phyloP scores from a whole-genome alignment of 2,329 filamentous ascomycete genomes.

The Botrytis elliptica region DNA sequence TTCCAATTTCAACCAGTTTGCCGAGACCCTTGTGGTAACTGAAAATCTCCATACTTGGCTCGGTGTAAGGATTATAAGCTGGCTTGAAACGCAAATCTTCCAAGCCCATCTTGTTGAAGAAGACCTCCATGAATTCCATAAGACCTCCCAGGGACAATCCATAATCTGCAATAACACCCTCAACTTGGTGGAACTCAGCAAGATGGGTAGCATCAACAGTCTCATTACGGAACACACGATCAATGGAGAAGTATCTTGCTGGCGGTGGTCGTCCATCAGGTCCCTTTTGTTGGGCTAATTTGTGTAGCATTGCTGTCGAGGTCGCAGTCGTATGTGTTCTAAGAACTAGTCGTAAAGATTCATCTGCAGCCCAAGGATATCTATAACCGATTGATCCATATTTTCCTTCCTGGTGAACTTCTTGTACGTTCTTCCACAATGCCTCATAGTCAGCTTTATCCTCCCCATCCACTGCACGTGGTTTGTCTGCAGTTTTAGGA shows the following conservation, averaged over 20 bases:
- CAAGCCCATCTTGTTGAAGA: slow-evolving; percentile 96
- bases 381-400: slow-evolving; percentile 95
- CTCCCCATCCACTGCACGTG: slow-evolving; percentile 55
- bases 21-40: slow-evolving; percentile 85
- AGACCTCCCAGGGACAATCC: slow-evolving; percentile 86
- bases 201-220: slow-evolving; percentile 95
- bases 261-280: slow-evolving; percentile 63
- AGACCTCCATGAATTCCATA: slow-evolving; percentile 91
- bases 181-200: slow-evolving; percentile 97
- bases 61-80: slow-evolving; percentile 92
- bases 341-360: slow-evolving; percentile 82
- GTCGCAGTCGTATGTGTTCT: slow-evolving; percentile 96
- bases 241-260: slow-evolving; percentile 97
- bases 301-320: slow-evolving; percentile 86
- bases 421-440: slow-evolving; percentile 85
- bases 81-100: slow-evolving; percentile 89
- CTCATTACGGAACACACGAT: slow-evolving; percentile 97
- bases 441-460: slow-evolving; percentile 69
- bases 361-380: slow-evolving; percentile 88
- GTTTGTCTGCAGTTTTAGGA: slow-evolving; percentile 71
- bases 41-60: slow-evolving; percentile 98
- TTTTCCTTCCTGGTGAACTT: slow-evolving; percentile 87
- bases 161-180: slow-evolving; percentile 98
- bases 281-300: slow-evolving; percentile 77
- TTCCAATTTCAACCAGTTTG: slow-evolving; percentile 96